Percentiles rank a stretch among this genome's conserved stretches.
Conservation (phyloP, 495 filamentous ascomycete genomes). For the Xylaria bambusicola region DNA sequence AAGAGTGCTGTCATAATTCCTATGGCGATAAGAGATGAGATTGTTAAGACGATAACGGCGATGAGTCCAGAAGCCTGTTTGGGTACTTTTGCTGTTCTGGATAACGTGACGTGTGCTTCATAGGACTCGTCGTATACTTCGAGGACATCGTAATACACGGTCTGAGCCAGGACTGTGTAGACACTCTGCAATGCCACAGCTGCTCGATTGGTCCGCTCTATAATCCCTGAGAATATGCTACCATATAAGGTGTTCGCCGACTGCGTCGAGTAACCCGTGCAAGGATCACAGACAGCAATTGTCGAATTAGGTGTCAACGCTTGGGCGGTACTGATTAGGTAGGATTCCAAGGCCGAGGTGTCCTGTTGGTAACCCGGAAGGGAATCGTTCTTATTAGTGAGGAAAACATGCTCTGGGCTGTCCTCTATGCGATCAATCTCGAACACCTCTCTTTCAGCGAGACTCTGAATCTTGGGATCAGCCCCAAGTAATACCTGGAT, state of each 20-base stretch:
- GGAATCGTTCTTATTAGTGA: not conserved
- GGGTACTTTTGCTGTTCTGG: not conserved
- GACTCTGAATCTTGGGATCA: not conserved
- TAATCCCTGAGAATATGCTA: not conserved
- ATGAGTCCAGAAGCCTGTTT: not conserved
- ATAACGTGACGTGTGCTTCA: not conserved
- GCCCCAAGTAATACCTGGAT: not conserved
- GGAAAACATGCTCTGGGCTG: not conserved
- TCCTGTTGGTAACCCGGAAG: not conserved
- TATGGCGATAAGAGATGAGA: not conserved
- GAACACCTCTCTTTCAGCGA: conserved; percentile 2
- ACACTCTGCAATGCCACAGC: conserved; percentile 1
- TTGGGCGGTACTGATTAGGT: not conserved
- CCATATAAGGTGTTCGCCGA: not conserved
- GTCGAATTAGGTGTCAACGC: not conserved
- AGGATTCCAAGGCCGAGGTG: not conserved
- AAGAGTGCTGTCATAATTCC: not conserved
- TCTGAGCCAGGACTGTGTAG: not conserved
- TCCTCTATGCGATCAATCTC: not conserved
- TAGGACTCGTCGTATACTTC: conserved; percentile 1
- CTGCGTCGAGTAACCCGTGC: not conserved
- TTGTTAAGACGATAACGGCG: not conserved
- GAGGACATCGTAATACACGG: not conserved
- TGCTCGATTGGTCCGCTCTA: not conserved
- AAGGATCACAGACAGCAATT: not conserved